Evolutionary conservation across 73 alveolate species (phyloP), one percentile per base, ranked within the genome.

Genomic region (Effrenium voratum): DNA sequence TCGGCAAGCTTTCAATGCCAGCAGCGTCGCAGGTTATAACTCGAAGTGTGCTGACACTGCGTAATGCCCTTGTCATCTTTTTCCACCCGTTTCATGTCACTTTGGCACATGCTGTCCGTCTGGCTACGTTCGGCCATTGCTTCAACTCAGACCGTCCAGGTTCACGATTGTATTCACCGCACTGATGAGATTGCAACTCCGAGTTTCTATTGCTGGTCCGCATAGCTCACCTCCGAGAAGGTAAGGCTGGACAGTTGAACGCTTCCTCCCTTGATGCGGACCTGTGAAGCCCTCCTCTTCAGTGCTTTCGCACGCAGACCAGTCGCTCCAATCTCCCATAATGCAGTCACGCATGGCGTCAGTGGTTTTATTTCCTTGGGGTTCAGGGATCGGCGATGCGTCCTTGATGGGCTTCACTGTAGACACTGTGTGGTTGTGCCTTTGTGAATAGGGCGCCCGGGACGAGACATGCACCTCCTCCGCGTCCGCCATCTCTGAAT

Each of bases 301-400:
- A 40, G 55, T 81, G 40, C 82, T 52, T 60, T 57, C 5, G 52
- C 94, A 85, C 16, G 36, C 94, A 45, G 94, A 85, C 94, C 94
- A 85, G n/a, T 85, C 94, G 36, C 80, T 57, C 94, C 94, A 85
- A 10, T 85, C 94, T 55, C 55, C 94, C 94, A 85, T 4, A 60
- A 85, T 28, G 76, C 94, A 85, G 44, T 85, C 94, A 2, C 70
- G 68, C 94, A 85, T 85, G 75, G 94, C 94, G 2, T 32, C 66
- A 16, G 94, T 85, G 36, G 57, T 47, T 41, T 57, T 85, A n/a
- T 28, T 22, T 16, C 63, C 77, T 12, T 59, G 55, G 26, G 94
- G 94, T 81, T 85, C 94, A 3, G 94, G 94, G 34, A 85, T 30
- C 3, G 94, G 82, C 12, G 82, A 26, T 16, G 94, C 94, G 24